Percentiles rank a stretch among this genome's conserved stretches.
These are phyloP conservation scores for Larix sibirica DNA, from an alignment of 83 land plant species.

Conservation along the genomic window DNA sequence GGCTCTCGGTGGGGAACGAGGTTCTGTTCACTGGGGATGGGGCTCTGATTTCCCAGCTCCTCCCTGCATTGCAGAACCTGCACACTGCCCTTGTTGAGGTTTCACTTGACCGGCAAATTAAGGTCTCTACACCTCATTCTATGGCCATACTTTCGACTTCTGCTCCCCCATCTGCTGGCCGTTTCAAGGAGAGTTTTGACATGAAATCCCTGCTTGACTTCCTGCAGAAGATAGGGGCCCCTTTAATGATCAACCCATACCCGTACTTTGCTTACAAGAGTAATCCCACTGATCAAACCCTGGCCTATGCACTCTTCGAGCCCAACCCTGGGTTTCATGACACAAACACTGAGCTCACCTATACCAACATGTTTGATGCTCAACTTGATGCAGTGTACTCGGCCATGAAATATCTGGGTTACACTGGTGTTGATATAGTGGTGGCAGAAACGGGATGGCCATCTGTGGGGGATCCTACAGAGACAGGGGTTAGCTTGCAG, in stretches of 20 bases:
- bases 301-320: conserved; percentile 67
- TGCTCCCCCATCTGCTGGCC: conserved; percentile 57
- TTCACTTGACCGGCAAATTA: conserved; percentile 33
- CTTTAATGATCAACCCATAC: conserved; percentile 73
- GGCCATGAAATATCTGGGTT: conserved; percentile 47
- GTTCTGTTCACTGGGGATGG: conserved; percentile 42
- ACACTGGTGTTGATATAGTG: conserved; percentile 51
- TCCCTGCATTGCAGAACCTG: conserved; percentile 57
- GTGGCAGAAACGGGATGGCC: conserved; percentile 91
- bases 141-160: conserved; percentile 53
- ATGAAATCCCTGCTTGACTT: conserved; percentile 45
- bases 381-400: conserved; percentile 69
- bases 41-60: conserved; percentile 41
- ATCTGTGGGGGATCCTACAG: conserved; percentile 55
- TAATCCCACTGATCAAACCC: conserved; percentile 42
- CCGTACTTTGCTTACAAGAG: conserved; percentile 59
- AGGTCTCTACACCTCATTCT: conserved; percentile 70
- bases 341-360: conserved; percentile 36
- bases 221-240: conserved; percentile 47
- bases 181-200: conserved; percentile 25
- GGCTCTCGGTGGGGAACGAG: conserved; percentile 70
- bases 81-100: conserved; percentile 34
- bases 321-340: conserved; percentile 50
- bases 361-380: conserved; percentile 77
- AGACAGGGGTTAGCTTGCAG: conserved; percentile 53